Percentiles rank a stretch among this genome's conserved stretches.
phyloP scores from a whole-genome alignment of 768 basidiomycete genomes.

The Saitozyma podzolica region DNA sequence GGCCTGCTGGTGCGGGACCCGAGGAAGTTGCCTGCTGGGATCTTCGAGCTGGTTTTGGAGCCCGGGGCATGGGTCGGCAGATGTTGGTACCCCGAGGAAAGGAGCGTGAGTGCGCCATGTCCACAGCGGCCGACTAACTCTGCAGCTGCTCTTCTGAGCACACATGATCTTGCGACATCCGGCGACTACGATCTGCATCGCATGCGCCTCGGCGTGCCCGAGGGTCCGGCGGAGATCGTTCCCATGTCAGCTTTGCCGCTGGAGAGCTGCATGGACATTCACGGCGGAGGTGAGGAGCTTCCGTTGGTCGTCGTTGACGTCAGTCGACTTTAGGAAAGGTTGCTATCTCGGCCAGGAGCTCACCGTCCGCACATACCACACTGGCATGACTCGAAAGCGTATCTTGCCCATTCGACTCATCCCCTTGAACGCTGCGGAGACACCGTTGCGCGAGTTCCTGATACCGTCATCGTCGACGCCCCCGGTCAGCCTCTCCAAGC shows the following conservation, averaged over 20 bases:
- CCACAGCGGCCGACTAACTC: too few species aligned
- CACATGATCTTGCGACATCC: neutral
- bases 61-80: conserved; percentile 71
- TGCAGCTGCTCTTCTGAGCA: too few species aligned
- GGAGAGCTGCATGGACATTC: conserved; percentile 90
- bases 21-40: conserved; percentile 52
- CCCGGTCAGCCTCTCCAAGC: conserved; percentile 4
- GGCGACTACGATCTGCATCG: conserved; percentile 70
- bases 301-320: neutral
- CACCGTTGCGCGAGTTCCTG: neutral
- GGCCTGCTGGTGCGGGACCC: conserved; percentile 39
- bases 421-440: conserved; percentile 6
- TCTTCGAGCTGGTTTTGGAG: conserved; percentile 42
- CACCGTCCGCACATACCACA: conserved; percentile 94
- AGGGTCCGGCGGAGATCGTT: conserved; percentile 74
- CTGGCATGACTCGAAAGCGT: conserved; percentile 84
- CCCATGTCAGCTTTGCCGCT: conserved; percentile 83
- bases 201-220: conserved; percentile 79
- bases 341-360: conserved; percentile 98
- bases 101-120: conserved; percentile 62
- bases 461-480: neutral
- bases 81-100: conserved; percentile 70
- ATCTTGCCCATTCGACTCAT: conserved; percentile 74
- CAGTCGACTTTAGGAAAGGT: conserved; percentile 94
- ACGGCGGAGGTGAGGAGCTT: conserved; percentile 76